Base-by-base conservation (phyloP, 1,284 basidiomycete genomes). In the Puccinia coronata region DNA sequence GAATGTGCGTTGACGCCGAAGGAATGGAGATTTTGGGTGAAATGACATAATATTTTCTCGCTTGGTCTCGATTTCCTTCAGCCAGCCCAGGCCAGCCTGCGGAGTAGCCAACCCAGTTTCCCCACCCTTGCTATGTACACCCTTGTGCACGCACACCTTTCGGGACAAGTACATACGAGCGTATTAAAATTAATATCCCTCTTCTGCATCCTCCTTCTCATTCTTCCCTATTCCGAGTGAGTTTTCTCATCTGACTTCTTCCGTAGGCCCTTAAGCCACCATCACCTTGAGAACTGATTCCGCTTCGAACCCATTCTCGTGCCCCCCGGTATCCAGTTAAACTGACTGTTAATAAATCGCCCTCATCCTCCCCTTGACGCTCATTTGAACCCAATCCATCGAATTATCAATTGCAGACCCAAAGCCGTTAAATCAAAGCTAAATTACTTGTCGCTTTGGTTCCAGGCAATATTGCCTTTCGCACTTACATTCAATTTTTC, bases 111-210 rank as follows among this genome's bases (percentile, higher is more conserved):
- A 14, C 28, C 9, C 18, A 14, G 57, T 34, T 12, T 57, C n/a
- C 55, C 55, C 20, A 57, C 55, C 28, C 57, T 59, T 59, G n/a
- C 57, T 59, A 16, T 31, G 28, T 25, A 34, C 1, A 25, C 25
- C 11, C 5, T 28, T 34, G 57, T 20, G 18, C n/a, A n/a, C n/a
- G n/a, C n/a, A n/a, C 41, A 67, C 63, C 63, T 67, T 39, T 43
- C 25, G 43, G 63, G 63, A 43, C 28, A 57, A n/a, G n/a, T n/a
- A n/a, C n/a, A 23, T 47, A 28, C 63, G 18, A 41, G 28, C 31
- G 41, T 67, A 67, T 67, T 67, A 67, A 67, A 67, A 41, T 67
- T 47, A 41, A 67, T 67, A 67, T 28, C 36, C 63, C 43, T 41
- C 39, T 41, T 28, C 39, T 39, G 23, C 41, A n/a, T 4, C 39